phyloP scores from a whole-genome alignment of 2,329 filamentous ascomycete species.

The Tolypocladium tundrense region DNA sequence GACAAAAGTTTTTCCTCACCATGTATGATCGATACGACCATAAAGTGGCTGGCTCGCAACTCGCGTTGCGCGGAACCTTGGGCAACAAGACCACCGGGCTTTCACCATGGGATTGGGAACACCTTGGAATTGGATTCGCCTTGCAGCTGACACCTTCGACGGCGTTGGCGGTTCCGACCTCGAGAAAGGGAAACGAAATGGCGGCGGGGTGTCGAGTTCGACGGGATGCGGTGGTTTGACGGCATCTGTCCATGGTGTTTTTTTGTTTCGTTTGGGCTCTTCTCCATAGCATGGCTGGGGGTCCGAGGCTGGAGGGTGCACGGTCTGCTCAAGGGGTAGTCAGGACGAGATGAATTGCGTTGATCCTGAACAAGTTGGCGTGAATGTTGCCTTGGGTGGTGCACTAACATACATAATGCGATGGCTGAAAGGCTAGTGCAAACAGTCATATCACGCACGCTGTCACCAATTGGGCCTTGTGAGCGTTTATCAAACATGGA shows the following conservation, averaged over 20 bases:
- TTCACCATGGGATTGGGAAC: conserved; percentile 16
- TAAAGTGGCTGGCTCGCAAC: conserved; percentile 17
- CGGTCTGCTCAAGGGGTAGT: conserved; percentile 23
- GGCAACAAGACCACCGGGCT: conserved; percentile 9
- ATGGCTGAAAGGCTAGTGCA: not conserved
- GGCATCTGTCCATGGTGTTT: conserved; percentile 11
- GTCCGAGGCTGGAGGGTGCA: conserved; percentile 12
- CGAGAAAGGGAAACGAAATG: conserved; percentile 14
- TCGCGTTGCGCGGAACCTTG: conserved; percentile 17
- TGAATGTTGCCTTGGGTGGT: conserved; percentile 3
- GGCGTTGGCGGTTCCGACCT: conserved; percentile 4
- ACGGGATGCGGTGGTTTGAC: conserved; percentile 6
- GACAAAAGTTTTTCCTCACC: conserved; percentile 14
- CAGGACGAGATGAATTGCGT: conserved; percentile 27
- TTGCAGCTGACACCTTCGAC: conserved; percentile 12
- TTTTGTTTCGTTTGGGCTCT: conserved; percentile 3
- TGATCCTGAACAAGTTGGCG: conserved; percentile 15
- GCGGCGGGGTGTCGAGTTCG: conserved; percentile 16
- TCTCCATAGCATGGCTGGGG: conserved; percentile 2
- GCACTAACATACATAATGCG: not conserved
- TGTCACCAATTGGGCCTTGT: not conserved
- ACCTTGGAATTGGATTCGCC: conserved; percentile 20
- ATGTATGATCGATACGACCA: conserved; percentile 19
- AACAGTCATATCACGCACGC: not conserved
- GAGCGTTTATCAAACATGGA: not conserved